These are phyloP conservation scores for Orbilia ellipsospora DNA, from an alignment of 2,329 filamentous ascomycete species.

Conservation along the genomic window DNA sequence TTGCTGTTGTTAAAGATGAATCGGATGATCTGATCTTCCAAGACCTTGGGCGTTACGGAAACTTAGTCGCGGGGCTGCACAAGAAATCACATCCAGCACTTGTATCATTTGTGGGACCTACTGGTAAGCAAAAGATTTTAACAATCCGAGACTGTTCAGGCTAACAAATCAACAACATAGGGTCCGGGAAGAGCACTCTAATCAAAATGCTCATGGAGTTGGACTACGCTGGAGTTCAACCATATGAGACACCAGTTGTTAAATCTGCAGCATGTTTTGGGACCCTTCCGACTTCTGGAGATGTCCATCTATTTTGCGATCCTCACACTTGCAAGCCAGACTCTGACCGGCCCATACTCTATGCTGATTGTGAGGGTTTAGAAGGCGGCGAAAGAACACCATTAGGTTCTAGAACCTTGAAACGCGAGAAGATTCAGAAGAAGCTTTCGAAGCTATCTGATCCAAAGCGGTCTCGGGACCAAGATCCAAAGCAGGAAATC, in stretches of 20 bases:
- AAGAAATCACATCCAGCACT: conserved; percentile 55
- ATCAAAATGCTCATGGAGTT: conserved; percentile 57
- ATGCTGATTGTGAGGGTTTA: conserved; percentile 57
- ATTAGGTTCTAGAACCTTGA: conserved; percentile 28
- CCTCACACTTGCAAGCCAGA: conserved; percentile 52
- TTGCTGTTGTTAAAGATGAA: conserved; percentile 55
- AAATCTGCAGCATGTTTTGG: conserved; percentile 36
- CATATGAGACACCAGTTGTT: conserved; percentile 56
- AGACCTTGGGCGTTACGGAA: conserved; percentile 34
- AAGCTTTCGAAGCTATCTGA: conserved; percentile 11
- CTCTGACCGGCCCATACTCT: conserved; percentile 53
- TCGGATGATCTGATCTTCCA: conserved; percentile 35
- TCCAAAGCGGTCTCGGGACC: neutral
- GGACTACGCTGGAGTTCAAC: neutral
- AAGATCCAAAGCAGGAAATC: conserved; percentile 6
- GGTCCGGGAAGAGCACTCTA: conserved; percentile 57
- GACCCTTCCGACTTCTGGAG: conserved; percentile 54
- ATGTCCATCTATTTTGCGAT: conserved; percentile 58
- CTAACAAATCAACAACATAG: conserved; percentile 1
- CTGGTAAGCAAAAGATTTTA: conserved; percentile 34
- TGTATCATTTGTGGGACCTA: conserved; percentile 57
- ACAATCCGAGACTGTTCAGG: no score
- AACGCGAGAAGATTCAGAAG: conserved; percentile 17
- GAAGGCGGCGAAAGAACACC: conserved; percentile 56
- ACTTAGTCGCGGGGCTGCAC: conserved; percentile 27